phyloP scores from a whole-genome alignment of 1,284 basidiomycete genomes.

The Mycosarcoma mackinlayi region DNA sequence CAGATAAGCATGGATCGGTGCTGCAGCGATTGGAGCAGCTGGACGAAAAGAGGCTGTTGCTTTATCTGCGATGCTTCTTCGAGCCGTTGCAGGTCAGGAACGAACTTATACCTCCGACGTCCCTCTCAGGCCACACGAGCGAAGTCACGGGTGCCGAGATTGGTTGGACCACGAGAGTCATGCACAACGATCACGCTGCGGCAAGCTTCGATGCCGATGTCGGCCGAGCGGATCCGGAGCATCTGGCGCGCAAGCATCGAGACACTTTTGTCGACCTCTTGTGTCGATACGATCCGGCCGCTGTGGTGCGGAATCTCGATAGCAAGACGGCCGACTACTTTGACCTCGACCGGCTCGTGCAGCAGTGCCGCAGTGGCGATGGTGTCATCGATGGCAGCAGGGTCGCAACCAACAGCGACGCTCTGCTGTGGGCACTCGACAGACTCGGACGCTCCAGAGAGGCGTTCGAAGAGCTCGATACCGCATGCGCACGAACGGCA shows the following conservation, averaged over 20 bases:
- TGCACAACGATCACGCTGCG: background rate
- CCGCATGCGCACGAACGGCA: constrained; percentile 54
- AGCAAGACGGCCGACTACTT: constrained; percentile 74
- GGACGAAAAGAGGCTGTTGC: constrained; percentile 75
- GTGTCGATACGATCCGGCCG: constrained; percentile 77
- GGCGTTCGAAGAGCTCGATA: constrained; percentile 67
- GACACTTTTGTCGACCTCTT: constrained; percentile 79
- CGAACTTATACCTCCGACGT: constrained; percentile 66
- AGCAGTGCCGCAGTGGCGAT: constrained; percentile 74
- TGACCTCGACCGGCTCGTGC: constrained; percentile 74
- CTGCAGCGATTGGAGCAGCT: constrained; percentile 62
- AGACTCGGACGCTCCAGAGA: constrained; percentile 75
- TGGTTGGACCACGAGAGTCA: constrained; percentile 16
- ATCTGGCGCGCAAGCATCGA: constrained; percentile 73
- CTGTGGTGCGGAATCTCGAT: constrained; percentile 78
- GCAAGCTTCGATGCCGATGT: constrained; percentile 30
- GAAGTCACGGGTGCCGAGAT: constrained; percentile 61
- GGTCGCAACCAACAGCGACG: constrained; percentile 75
- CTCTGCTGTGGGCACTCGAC: constrained; percentile 84
- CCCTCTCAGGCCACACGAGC: constrained; percentile 3
- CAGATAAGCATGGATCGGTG: constrained; percentile 74
- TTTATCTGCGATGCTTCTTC: constrained; percentile 82
- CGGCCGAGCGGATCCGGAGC: constrained; percentile 42
- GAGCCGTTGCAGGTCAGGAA: constrained; percentile 72
- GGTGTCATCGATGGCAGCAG: constrained; percentile 22